Conservation (phyloP, 805 yeast genomes). For the Myxozyma nipponensis region DNA sequence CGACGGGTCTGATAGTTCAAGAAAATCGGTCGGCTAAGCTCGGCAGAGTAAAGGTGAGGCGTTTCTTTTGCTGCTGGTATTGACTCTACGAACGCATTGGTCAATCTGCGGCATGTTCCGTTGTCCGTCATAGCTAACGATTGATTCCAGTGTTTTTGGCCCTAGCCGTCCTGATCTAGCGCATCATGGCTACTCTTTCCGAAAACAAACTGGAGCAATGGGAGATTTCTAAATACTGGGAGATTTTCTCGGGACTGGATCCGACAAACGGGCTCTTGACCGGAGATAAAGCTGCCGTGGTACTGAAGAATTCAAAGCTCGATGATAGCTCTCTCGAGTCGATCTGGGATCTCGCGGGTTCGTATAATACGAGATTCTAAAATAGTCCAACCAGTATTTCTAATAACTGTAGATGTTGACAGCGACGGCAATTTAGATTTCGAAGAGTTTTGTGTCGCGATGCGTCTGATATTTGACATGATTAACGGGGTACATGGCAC, state of each 20-base stretch:
- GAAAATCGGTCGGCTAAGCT: no score
- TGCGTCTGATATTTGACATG: conserved; percentile 89
- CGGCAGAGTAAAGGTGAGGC: no score
- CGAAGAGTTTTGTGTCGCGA: conserved; percentile 96
- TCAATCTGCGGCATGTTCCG: not conserved
- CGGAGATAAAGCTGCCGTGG: conserved; percentile 81
- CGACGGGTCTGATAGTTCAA: no score
- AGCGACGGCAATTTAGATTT: conserved; percentile 88
- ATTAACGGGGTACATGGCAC: conserved; percentile 68
- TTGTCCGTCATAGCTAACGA: not conserved
- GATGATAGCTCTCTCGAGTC: conserved; percentile 70
- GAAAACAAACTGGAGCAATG: conserved; percentile 41
- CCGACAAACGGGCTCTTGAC: conserved; percentile 76
- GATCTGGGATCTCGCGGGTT: conserved; percentile 76
- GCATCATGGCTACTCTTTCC: conserved; percentile 19
- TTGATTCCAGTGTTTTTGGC: no score
- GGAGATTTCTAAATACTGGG: conserved; percentile 98
- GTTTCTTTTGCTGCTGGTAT: not conserved
- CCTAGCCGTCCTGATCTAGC: no score
- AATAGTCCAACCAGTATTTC: not conserved
- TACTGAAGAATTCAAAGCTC: conserved; percentile 83
- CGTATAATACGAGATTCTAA: not conserved
- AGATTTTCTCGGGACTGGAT: conserved; percentile 83
- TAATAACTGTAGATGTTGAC: conserved; percentile 65
- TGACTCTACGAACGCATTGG: not conserved